A percentile compares a stretch with the other conserved stretches of the same genome.
phyloP scores from a whole-genome alignment of 2,329 filamentous ascomycete species.

The Arthroderma uncinatum region DNA sequence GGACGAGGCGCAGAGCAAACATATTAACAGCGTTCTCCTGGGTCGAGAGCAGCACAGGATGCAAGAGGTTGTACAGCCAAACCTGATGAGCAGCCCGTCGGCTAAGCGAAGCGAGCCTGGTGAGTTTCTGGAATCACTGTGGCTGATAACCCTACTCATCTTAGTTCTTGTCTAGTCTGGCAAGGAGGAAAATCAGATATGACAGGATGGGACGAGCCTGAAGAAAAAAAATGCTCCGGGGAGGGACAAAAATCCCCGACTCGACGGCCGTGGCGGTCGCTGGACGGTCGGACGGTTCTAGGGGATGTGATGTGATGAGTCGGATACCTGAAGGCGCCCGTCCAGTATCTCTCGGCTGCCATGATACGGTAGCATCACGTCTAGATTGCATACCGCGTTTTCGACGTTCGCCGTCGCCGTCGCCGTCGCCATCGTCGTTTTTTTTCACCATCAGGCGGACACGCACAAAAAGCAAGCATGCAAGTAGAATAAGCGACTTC shows the following conservation, averaged over 20 bases:
- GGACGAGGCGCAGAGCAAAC: constrained; percentile 1
- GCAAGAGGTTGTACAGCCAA: neutral
- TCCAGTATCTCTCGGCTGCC: neutral
- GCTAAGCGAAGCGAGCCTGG: neutral
- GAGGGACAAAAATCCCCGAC: neutral
- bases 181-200: neutral
- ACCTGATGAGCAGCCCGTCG: neutral
- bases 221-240: neutral
- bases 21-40: neutral
- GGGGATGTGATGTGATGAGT: neutral
- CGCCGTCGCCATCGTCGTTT: neutral
- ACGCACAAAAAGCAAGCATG: constrained; percentile 3
- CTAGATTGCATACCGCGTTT: too few relatives aligned
- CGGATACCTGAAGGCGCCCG: neutral
- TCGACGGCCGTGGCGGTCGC: neutral
- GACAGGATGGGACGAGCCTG: neutral
- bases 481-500: neutral
- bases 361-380: constrained; percentile 1
- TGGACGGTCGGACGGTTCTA: neutral
- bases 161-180: neutral
- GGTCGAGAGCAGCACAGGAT: neutral
- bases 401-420: too few relatives aligned
- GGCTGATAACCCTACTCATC: neutral
- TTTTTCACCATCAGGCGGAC: neutral
- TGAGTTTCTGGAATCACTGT: neutral